These are phyloP conservation scores for Ophiostoma sp. DNA, from an alignment of 2,329 filamentous ascomycete genomes.

Conservation along the genomic window DNA sequence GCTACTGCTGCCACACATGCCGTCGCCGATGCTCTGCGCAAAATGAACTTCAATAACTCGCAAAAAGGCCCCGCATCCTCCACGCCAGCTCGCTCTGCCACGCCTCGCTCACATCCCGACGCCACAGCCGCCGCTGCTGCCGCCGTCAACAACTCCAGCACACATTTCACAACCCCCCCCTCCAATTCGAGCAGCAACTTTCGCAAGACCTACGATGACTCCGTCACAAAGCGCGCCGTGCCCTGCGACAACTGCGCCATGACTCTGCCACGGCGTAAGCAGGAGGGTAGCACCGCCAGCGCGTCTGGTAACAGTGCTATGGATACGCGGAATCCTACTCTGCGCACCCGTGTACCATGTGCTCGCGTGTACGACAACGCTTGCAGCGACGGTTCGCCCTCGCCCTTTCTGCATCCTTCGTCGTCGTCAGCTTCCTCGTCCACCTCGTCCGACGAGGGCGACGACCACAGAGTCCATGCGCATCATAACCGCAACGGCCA, in stretches of 20 bases:
- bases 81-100: not conserved
- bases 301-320: slow-evolving; percentile 14
- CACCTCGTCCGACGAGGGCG: slow-evolving; percentile 45
- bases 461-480: slow-evolving; percentile 37
- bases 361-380: slow-evolving; percentile 48
- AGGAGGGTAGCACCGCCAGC: slow-evolving; percentile 16
- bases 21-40: slow-evolving; percentile 45
- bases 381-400: slow-evolving; percentile 42
- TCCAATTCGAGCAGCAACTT: slow-evolving; percentile 36
- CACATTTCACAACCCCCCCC: not conserved
- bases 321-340: slow-evolving; percentile 47
- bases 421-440: slow-evolving; percentile 35
- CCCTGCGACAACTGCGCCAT: slow-evolving; percentile 65
- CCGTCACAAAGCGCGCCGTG: slow-evolving; percentile 57
- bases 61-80: not conserved
- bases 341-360: slow-evolving; percentile 56
- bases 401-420: slow-evolving; percentile 46
- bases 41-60: slow-evolving; percentile 38
- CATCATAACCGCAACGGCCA: slow-evolving; percentile 23
- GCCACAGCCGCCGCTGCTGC: slow-evolving; percentile 22
- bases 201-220: slow-evolving; percentile 58
- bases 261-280: slow-evolving; percentile 51
- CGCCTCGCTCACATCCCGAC: slow-evolving; percentile 17
- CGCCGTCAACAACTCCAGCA: not conserved
- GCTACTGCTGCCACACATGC: slow-evolving; percentile 32